Conservation (phyloP, 345 rosid species). For the Viola odorata region DNA sequence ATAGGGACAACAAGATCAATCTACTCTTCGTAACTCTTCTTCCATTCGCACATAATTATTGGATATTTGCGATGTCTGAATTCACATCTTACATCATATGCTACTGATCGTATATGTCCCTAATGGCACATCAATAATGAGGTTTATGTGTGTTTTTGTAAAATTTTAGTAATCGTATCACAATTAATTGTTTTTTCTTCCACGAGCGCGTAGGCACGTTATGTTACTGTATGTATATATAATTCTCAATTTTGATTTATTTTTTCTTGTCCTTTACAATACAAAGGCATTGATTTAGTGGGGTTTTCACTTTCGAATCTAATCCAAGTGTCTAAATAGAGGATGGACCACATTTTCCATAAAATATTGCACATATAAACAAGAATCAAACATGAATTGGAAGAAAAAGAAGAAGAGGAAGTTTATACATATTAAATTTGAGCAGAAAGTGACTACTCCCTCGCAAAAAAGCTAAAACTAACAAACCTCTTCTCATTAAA, state of each 20-base stretch:
- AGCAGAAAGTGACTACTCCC: constrained; percentile 26
- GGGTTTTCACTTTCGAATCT: constrained; percentile 37
- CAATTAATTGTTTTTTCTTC: too few species aligned
- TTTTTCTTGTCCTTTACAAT: constrained; percentile 12
- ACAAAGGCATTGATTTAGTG: constrained; percentile 14
- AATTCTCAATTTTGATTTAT: constrained; percentile 6
- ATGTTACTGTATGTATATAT: not conserved
- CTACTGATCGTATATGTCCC: too few species aligned
- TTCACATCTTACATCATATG: too few species aligned
- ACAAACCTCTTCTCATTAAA: not conserved
- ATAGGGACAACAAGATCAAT: too few species aligned
- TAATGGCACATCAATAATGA: too few species aligned
- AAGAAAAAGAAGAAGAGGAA: not conserved
- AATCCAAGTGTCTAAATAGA: constrained; percentile 11
- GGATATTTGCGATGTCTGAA: too few species aligned
- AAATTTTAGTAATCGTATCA: too few species aligned
- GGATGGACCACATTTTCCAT: constrained; percentile 27
- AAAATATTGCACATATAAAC: not conserved
- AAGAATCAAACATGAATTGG: constrained; percentile 1
- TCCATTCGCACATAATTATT: too few species aligned
- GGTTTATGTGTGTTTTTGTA: too few species aligned
- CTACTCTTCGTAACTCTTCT: too few species aligned
- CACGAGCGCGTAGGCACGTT: not conserved
- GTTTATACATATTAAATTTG: constrained; percentile 3
- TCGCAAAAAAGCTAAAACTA: constrained; percentile 12